Percentiles rank a stretch among this genome's conserved stretches.
Evolutionary conservation across 1,284 basidiomycete species (phyloP).

Genomic region (Amylostereum chailletii): DNA sequence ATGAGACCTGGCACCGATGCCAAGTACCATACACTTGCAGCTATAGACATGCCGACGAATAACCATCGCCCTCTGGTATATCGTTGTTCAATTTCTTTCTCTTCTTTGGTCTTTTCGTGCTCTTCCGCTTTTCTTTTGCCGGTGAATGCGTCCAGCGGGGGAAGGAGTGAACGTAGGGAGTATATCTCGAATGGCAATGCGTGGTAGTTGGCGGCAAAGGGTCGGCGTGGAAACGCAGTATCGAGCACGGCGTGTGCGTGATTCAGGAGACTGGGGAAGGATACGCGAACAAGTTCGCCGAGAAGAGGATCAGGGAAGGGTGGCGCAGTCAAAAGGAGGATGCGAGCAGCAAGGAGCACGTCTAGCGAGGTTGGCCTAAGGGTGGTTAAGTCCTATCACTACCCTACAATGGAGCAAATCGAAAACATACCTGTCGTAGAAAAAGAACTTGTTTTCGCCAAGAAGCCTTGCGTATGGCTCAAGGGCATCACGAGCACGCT

Average conservation of each 20-base stretch:
- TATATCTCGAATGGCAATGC: slow-evolving; percentile 16
- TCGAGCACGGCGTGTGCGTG: slow-evolving; percentile 46
- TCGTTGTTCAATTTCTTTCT: background rate
- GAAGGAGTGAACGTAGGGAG: slow-evolving; percentile 9
- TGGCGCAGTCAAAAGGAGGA: slow-evolving; percentile 48
- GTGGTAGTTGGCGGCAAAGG: slow-evolving; percentile 10
- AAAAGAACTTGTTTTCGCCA: slow-evolving; percentile 42
- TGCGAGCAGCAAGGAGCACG: slow-evolving; percentile 55
- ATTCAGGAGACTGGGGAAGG: slow-evolving; percentile 44
- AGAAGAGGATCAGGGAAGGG: slow-evolving; percentile 56
- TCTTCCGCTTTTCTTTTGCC: slow-evolving; percentile 3
- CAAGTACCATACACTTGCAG: slow-evolving; percentile 9
- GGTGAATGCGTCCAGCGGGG: slow-evolving; percentile 5
- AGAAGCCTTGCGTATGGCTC: slow-evolving; percentile 52
- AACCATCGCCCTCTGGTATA: slow-evolving; percentile 12
- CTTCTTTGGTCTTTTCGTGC: slow-evolving; percentile 8
- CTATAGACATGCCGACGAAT: slow-evolving; percentile 9
- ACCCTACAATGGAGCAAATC: background rate
- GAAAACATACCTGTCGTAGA: slow-evolving; percentile 30
- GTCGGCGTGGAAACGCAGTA: slow-evolving; percentile 18
- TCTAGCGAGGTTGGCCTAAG: slow-evolving; percentile 54
- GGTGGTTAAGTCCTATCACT: background rate
- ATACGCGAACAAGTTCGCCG: slow-evolving; percentile 39
- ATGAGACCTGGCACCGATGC: slow-evolving; percentile 8
- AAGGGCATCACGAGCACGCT: slow-evolving; percentile 48